Percentiles rank a stretch among this genome's conserved stretches.
Evolutionary conservation across 371 early-diverging fungal species (phyloP).

Genomic region (Rhizomucor pusillus): DNA sequence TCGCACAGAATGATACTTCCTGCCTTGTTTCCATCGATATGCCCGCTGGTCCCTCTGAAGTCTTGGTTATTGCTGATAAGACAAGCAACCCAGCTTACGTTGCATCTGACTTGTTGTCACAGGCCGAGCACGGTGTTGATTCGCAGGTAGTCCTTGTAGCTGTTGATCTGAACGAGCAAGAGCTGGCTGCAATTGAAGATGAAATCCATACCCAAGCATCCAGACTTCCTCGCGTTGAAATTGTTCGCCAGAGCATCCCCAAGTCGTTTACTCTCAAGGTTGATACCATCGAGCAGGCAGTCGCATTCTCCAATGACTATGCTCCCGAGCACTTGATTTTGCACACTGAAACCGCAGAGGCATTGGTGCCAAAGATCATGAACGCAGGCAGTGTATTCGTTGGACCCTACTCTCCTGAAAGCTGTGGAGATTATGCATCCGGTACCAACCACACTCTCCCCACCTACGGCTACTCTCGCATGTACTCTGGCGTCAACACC

Average conservation of each 20-base stretch:
- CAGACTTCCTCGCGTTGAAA: constrained; percentile 84
- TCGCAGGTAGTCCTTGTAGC: constrained; percentile 94
- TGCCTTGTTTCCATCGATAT: constrained; percentile 96
- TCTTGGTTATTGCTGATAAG: constrained; percentile 92
- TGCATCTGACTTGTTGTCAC: constrained; percentile 92
- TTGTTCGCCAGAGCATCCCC: constrained; percentile 84
- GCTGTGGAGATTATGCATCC: constrained; percentile 98
- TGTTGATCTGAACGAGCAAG: constrained; percentile 63
- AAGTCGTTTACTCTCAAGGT: constrained; percentile 78
- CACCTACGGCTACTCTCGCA: constrained; percentile 95
- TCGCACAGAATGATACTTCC: constrained; percentile 87
- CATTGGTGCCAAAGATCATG: constrained; percentile 58
- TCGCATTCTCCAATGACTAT: constrained; percentile 90
- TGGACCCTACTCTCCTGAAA: constrained; percentile 94
- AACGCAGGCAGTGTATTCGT: constrained; percentile 98
- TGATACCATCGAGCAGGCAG: constrained; percentile 71
- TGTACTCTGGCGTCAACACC: constrained; percentile 97
- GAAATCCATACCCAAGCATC: constrained; percentile 82
- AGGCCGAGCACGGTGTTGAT: constrained; percentile 97
- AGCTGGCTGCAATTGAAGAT: constrained; percentile 72
- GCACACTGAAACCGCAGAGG: constrained; percentile 77
- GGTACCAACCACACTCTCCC: constrained; percentile 99
- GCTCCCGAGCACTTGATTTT: constrained; percentile 98
- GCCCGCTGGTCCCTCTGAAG: constrained; percentile 98
- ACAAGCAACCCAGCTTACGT: constrained; percentile 86